Base-by-base conservation (phyloP, 148 eudicot species). In the Polygonum maritimum region DNA sequence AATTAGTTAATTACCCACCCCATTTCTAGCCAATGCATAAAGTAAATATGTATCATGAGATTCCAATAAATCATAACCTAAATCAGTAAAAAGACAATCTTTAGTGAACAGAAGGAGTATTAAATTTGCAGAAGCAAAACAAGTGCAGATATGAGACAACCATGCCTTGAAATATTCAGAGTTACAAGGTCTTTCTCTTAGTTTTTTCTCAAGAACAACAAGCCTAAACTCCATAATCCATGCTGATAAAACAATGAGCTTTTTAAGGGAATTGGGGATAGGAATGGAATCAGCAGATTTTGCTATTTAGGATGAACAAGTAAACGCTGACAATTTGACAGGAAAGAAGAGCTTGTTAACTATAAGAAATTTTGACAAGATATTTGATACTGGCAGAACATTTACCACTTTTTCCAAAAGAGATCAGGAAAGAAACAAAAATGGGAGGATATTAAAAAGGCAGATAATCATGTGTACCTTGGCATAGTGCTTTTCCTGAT, bases 211-310 rank as follows among this genome's bases (percentile, higher is more conserved):
- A 60, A 7, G 9, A 7, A 1, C 1, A 15, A 67, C 71, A 67
- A 67, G 71, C 10, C 71, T 36, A 14, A 67, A 67, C 45, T 67
- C 71, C 71, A 67, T 67, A 15, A 31, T 15, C 71, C 45, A 67
- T 36, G 5, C 36, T 16, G 18, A 35, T 35, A 14, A 67, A 38
- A 14, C n/a, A 36, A 38, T 62, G 19, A 67, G 71, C 19, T 16
- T 35, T 14, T 35, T n/a, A n/a, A n/a, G n/a, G n/a, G n/a, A 65
- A 41, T 44, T 1, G n/a, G 19, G 19, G 41, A 35, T 36, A 35
- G 36, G 36, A 26, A 22, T 13, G 26, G 35, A 2, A 26, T 26
- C 36, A 26, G 67, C 9, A 9, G 38, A 60, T 8, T 22, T 21
- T 60, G 67, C 36, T 60, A 10, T 8, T 12, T 19, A 19, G 69